A percentile compares a stretch with the other conserved stretches of the same genome.
Conservation (phyloP, 495 filamentous ascomycete species). For the Tuber calosporum region DNA sequence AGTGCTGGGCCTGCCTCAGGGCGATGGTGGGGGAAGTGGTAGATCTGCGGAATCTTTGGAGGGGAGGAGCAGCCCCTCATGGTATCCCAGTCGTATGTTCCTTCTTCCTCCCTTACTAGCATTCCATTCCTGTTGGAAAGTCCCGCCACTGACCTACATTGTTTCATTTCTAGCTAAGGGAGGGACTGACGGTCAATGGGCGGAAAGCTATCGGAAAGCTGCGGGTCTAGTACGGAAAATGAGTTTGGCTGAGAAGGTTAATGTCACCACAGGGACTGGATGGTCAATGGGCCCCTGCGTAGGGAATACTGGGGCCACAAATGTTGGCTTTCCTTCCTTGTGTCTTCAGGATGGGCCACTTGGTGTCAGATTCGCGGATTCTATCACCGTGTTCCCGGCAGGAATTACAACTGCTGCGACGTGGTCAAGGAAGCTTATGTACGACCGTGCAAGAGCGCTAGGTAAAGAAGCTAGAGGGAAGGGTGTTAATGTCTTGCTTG, state of each 20-base stretch:
- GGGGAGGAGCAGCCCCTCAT: not conserved
- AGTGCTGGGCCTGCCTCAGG: not conserved
- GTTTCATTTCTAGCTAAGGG: slow-evolving; percentile 46
- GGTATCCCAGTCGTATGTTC: slow-evolving; percentile 35
- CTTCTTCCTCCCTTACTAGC: not conserved
- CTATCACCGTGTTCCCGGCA: slow-evolving; percentile 70
- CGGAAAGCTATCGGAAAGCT: slow-evolving; percentile 73
- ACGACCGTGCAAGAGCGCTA: slow-evolving; percentile 59
- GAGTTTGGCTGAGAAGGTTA: slow-evolving; percentile 87
- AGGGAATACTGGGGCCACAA: slow-evolving; percentile 71
- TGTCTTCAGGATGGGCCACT: slow-evolving; percentile 89
- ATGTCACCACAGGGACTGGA: slow-evolving; percentile 85
- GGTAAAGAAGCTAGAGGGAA: slow-evolving; percentile 62
- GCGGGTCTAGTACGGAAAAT: slow-evolving; percentile 69
- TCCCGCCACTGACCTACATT: not conserved
- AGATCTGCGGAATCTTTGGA: not conserved
- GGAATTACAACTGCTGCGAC: slow-evolving; percentile 79
- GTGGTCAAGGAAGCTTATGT: slow-evolving; percentile 77
- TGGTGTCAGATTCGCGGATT: slow-evolving; percentile 60
- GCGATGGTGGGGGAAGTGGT: not conserved
- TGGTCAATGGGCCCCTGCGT: slow-evolving; percentile 89
- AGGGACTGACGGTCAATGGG: slow-evolving; percentile 67
- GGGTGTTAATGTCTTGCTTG: slow-evolving; percentile 72
- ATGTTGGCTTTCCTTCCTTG: slow-evolving; percentile 72
- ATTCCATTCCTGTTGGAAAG: slow-evolving; percentile 2